A percentile compares a stretch with the other conserved stretches of the same genome.
These are phyloP conservation scores for Leishmania aethiopica DNA, from an alignment of 208 protist genomes.

Conservation along the genomic window DNA sequence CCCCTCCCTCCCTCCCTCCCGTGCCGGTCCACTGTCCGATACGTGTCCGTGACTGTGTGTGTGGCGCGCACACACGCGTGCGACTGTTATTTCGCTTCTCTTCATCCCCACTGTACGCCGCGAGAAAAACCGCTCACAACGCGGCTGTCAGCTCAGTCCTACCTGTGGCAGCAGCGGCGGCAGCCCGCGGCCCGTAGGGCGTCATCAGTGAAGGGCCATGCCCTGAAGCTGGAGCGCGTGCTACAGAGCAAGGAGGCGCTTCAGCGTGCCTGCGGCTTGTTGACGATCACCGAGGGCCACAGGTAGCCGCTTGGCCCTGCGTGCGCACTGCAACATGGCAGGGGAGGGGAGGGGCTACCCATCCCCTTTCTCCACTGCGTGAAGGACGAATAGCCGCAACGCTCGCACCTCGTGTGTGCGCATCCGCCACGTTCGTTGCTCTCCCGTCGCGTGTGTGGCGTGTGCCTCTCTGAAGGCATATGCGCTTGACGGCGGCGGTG, in stretches of 20 bases:
- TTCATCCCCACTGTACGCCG: background rate
- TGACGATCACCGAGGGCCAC: background rate
- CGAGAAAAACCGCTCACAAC: background rate
- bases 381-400: background rate
- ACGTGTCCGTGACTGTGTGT: background rate
- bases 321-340: background rate
- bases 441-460: background rate
- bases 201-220: no score
- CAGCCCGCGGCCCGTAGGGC: background rate
- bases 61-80: background rate
- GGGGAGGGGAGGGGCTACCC: background rate
- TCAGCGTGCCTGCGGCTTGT: background rate
- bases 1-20: background rate
- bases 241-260: background rate
- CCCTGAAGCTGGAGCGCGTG: background rate
- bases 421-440: no score
- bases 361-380: slow-evolving; percentile 17
- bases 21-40: background rate
- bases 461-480: background rate
- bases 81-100: background rate
- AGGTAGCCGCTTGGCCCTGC: background rate
- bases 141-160: background rate
- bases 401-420: background rate
- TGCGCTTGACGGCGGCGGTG: background rate
- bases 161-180: background rate